These are phyloP conservation scores for Nannochloropsis gaditana DNA, from an alignment of 108 stramenopile species.

Conservation along the genomic window DNA sequence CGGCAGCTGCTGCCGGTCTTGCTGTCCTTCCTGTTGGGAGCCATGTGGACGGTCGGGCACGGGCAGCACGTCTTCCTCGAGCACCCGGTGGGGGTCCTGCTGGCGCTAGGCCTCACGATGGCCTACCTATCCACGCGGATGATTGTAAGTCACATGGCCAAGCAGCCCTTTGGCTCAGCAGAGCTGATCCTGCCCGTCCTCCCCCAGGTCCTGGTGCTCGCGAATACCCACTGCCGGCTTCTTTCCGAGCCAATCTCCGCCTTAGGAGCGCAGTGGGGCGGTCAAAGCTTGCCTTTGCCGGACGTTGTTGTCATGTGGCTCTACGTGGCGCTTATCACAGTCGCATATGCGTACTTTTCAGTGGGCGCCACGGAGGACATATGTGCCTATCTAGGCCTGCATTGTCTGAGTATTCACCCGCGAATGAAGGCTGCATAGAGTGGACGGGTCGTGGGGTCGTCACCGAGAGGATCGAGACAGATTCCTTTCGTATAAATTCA, in stretches of 20 bases:
- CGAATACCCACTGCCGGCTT: background rate
- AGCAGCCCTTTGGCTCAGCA: constrained; percentile 16
- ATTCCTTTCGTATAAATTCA: no score
- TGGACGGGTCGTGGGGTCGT: no score
- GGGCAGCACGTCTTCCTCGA: constrained; percentile 25
- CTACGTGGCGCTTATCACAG: background rate
- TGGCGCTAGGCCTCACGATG: constrained; percentile 25
- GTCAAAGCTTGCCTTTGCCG: background rate
- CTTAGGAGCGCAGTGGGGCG: background rate
- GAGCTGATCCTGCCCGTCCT: constrained; percentile 13
- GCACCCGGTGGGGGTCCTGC: constrained; percentile 27
- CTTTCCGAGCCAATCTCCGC: background rate
- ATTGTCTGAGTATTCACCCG: constrained; percentile 15
- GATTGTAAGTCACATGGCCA: constrained; percentile 43
- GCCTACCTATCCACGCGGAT: constrained; percentile 32
- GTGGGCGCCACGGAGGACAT: background rate
- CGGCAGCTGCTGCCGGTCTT: constrained; percentile 32
- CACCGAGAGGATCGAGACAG: no score
- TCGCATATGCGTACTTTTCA: background rate
- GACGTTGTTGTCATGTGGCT: background rate
- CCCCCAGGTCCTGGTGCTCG: background rate
- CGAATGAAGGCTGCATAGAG: background rate
- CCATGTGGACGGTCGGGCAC: constrained; percentile 26
- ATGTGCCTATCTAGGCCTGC: background rate
- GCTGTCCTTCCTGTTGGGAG: constrained; percentile 19